These are phyloP conservation scores for Daldinia sp. DNA, from an alignment of 2,329 filamentous ascomycete genomes.

Conservation along the genomic window DNA sequence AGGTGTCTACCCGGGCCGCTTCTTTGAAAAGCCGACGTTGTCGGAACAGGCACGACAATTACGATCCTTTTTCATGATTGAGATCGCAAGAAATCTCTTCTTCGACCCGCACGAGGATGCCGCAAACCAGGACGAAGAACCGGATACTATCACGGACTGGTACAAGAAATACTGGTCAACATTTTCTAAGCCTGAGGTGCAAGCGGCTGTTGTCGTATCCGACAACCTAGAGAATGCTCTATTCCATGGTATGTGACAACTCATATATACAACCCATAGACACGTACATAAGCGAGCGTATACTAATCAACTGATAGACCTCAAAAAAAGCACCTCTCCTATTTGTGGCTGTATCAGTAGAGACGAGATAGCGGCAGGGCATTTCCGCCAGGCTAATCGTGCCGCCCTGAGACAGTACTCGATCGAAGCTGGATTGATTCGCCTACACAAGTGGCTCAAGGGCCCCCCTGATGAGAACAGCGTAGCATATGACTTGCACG, in stretches of 20 bases:
- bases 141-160: not conserved
- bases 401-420: not conserved
- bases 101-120: not conserved
- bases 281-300: not conserved
- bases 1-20: not conserved
- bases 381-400: not conserved
- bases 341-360: not conserved
- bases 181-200: not conserved
- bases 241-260: not conserved
- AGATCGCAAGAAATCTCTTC: slow-evolving; percentile 7
- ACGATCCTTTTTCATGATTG: slow-evolving; percentile 2
- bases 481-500: too few relatives aligned
- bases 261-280: not conserved
- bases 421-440: not conserved
- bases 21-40: not conserved
- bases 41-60: not conserved
- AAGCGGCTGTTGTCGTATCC: not conserved
- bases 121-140: not conserved
- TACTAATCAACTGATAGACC: not conserved
- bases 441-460: not conserved
- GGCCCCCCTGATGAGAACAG: not conserved
- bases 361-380: not conserved
- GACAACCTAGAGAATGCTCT: not conserved
- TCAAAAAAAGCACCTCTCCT: not conserved
- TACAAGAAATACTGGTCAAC: not conserved